phyloP scores from a whole-genome alignment of 495 filamentous ascomycete species.

The Penicillium verhagenii region DNA sequence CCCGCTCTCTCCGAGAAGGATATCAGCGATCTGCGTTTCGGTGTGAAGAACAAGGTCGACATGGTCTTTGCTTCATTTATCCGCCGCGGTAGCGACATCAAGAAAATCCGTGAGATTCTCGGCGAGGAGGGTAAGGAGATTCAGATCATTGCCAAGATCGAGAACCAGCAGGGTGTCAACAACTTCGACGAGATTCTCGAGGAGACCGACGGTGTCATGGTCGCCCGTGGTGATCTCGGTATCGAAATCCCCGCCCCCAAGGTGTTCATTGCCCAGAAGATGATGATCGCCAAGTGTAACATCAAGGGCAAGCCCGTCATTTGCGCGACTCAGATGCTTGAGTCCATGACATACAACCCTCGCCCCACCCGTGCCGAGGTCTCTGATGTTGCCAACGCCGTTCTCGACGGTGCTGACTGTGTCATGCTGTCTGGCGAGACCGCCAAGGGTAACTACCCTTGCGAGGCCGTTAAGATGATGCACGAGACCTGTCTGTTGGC shows the following conservation, averaged over 20 bases:
- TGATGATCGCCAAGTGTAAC: constrained; percentile 99
- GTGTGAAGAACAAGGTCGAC: constrained; percentile 96
- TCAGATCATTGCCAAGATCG: constrained; percentile 99
- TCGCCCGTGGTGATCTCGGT: constrained; percentile 96
- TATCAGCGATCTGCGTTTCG: constrained; percentile 85
- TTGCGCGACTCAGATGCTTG: constrained; percentile 89
- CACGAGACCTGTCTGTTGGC: constrained; percentile 93
- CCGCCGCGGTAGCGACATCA: constrained; percentile 87
- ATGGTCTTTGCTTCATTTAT: constrained; percentile 99
- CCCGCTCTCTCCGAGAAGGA: constrained; percentile 99
- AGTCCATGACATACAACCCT: constrained; percentile 99
- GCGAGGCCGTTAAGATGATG: constrained; percentile 94
- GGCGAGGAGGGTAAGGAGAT: constrained; percentile 93
- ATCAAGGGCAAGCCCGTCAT: constrained; percentile 98
- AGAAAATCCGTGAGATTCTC: constrained; percentile 83
- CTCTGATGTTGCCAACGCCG: constrained; percentile 96
- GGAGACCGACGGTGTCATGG: constrained; percentile 99
- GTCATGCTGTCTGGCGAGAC: constrained; percentile 99
- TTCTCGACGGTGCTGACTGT: constrained; percentile 96
- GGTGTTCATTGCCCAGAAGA: constrained; percentile 99
- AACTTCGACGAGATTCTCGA: constrained; percentile 97
- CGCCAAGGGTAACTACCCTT: constrained; percentile 93
- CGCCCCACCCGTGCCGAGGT: constrained; percentile 97
- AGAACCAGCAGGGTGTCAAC: constrained; percentile 98
- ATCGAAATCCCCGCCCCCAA: constrained; percentile 98